A percentile compares a stretch with the other conserved stretches of the same genome.
phyloP scores from a whole-genome alignment of 2,329 filamentous ascomycete genomes.

The Fusarium sp. region DNA sequence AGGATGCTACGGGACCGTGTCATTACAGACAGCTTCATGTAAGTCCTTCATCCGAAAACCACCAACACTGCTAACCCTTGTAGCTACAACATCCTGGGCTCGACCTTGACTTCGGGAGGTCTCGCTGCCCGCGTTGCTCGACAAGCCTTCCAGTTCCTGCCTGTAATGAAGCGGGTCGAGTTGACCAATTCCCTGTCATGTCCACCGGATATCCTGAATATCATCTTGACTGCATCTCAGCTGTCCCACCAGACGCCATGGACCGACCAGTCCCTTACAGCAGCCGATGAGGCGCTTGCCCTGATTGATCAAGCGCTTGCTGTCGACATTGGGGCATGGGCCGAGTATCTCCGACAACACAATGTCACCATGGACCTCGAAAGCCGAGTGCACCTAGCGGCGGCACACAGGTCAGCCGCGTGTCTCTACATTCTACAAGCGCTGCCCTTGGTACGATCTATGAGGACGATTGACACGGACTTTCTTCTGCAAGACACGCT shows the following conservation, averaged over 20 bases:
- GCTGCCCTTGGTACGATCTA: conserved; percentile 52
- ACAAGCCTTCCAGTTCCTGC: conserved; percentile 53
- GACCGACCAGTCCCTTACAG: conserved; percentile 47
- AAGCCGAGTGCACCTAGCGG: conserved; percentile 57
- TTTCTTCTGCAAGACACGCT: conserved; percentile 63
- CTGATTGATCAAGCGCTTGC: conserved; percentile 56
- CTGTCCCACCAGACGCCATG: conserved; percentile 53
- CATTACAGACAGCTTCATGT: conserved; percentile 62
- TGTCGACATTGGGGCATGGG: conserved; percentile 59
- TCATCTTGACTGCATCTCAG: conserved; percentile 58
- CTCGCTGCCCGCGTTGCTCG: conserved; percentile 54
- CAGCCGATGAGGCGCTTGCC: conserved; percentile 51
- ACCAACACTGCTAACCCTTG: conserved; percentile 19
- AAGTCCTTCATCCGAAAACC: conserved; percentile 37
- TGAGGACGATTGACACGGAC: conserved; percentile 54
- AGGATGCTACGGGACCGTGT: conserved; percentile 58
- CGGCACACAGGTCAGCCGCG: conserved; percentile 59
- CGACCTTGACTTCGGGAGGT: conserved; percentile 51
- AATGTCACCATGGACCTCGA: conserved; percentile 54
- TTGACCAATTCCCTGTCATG: conserved; percentile 57
- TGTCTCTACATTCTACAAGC: conserved; percentile 61
- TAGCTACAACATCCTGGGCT: conserved; percentile 57
- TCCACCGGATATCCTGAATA: conserved; percentile 56
- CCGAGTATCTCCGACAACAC: conserved; percentile 51
- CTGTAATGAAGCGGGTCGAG: conserved; percentile 56